Base-by-base conservation (phyloP, 164 flowering plant genomes). In the Cinnamomum micranthum region DNA sequence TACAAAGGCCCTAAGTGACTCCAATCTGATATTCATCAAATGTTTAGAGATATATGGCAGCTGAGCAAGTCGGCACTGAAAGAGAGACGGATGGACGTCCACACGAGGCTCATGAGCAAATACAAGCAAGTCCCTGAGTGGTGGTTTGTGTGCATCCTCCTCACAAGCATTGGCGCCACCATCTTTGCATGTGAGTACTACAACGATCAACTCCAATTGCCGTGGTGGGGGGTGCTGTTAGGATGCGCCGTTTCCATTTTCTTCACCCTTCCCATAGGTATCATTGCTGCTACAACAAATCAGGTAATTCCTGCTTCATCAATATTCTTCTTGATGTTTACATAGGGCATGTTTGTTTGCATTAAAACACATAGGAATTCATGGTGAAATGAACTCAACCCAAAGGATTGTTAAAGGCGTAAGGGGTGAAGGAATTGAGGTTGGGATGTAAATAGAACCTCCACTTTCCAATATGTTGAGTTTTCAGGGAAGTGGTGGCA, bases 191-290 rank as follows among this genome's bases (percentile, higher is more conserved):
- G 93, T 63, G 82, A 88, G 75, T 89, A 88, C 67, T 89, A 84
- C 88, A 89, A 85, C 31, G 86, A 82, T 0, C 94, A 89, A 63
- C 93, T 90, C 78, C 97, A 92, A 69, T 65, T 92, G 73, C 97
- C 97, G 22, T 90, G 95, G 94, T 92, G 97, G 95, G 95, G 93
- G 14, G 94, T 92, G 15, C 33, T 92, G 59, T 76, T 89, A 12
- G 97, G 93, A 9, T 90, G 94, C 73, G 82, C 47, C 6, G 75
- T 94, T 58, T 92, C 97, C 80, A 80, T 94, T 72, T 68, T 86
- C 76, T 93, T 90, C 88, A 91, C 95, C 50, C 96, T 90, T 58
- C 97, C 96, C 9, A 86, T 93, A 52, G 98, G 96, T 0, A 88
- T 93, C 84, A 87, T 93, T 75, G 87, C 95, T 27, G 98, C 98